phyloP scores from a whole-genome alignment of 768 basidiomycete genomes.

The Psilocybe tampanensis region DNA sequence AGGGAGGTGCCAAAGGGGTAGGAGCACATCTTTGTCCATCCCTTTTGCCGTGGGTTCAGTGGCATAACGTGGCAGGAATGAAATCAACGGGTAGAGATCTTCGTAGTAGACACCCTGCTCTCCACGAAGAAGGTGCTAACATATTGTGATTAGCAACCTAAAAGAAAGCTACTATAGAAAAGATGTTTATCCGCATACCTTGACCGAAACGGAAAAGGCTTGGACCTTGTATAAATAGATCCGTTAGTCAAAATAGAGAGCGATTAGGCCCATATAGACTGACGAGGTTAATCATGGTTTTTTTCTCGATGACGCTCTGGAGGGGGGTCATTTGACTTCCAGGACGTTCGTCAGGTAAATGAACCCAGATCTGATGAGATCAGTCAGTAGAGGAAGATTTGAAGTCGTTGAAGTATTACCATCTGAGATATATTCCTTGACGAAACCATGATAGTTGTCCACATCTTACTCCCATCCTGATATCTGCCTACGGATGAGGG shows the following conservation, averaged over 20 bases:
- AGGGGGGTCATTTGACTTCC: slow-evolving; percentile 39
- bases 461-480: slow-evolving; percentile 71
- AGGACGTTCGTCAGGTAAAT: slow-evolving; percentile 47
- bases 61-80: slow-evolving; percentile 64
- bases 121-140: slow-evolving; percentile 64
- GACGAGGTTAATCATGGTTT: slow-evolving; percentile 72
- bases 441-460: slow-evolving; percentile 61
- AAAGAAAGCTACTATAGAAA: not conserved
- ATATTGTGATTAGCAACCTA: not conserved
- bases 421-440: slow-evolving; percentile 61
- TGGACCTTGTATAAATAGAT: slow-evolving; percentile 47
- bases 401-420: slow-evolving; percentile 27
- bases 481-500: slow-evolving; percentile 40
- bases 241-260: not conserved
- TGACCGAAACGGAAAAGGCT: slow-evolving; percentile 68
- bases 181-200: slow-evolving; percentile 37
- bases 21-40: slow-evolving; percentile 42
- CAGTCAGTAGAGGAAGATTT: not conserved
- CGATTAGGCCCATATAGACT: slow-evolving; percentile 10
- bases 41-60: slow-evolving; percentile 20
- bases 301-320: slow-evolving; percentile 69
- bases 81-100: slow-evolving; percentile 71
- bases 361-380: slow-evolving; percentile 51
- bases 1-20: slow-evolving; percentile 59
- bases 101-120: slow-evolving; percentile 74